Base-by-base conservation (phyloP, 306 rosid species). In the peach (Prunus persica) region DNA sequence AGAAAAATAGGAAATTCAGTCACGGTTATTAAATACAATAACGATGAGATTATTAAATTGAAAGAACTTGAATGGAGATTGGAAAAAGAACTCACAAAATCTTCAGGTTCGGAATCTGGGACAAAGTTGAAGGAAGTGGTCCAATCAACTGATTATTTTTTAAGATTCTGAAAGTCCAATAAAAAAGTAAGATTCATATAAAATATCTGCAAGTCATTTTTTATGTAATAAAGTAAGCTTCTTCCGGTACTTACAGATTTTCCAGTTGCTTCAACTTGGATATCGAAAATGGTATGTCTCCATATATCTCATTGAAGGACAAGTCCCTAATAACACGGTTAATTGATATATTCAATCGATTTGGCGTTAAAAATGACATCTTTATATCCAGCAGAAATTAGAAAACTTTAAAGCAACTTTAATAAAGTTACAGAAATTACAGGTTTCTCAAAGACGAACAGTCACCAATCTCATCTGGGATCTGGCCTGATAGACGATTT, bases 401-500 rank as follows among this genome's bases (percentile, higher is more conserved):
- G 27, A 67, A 5, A 16, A 25, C 6, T 54, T 34, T 4, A 18
- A 34, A 62, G 14, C 13, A 50, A 78, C 16, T 51, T 12, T 11
- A 13, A 38, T 49, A 4, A 24, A 61, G 49, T 14, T 14, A 49
- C 43, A 74, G 28, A 76, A 82, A 93, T 78, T 85, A 96, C 99
- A 96, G 65, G 85, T 32, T 85, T 79, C 9, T 76, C 71, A 96
- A 79, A 16, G 93, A 86, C 24, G 91, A 86, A 75, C 99, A 96
- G 71, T 93, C 99, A 63, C 99, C 99, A 78, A 96, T 96, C 93
- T 96, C 98, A 77, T 93, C 99, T n/a, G 99, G 99, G 83, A 96
- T 96, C 84, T 96, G 99, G 74, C 99, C 99, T 1, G 99, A 93
- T 24, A 96, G 83, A 25, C 80, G 79, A 79, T 93, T 96, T 61